phyloP scores from a whole-genome alignment of 2,329 filamentous ascomycete genomes.

The Colletotrichum sp. region DNA sequence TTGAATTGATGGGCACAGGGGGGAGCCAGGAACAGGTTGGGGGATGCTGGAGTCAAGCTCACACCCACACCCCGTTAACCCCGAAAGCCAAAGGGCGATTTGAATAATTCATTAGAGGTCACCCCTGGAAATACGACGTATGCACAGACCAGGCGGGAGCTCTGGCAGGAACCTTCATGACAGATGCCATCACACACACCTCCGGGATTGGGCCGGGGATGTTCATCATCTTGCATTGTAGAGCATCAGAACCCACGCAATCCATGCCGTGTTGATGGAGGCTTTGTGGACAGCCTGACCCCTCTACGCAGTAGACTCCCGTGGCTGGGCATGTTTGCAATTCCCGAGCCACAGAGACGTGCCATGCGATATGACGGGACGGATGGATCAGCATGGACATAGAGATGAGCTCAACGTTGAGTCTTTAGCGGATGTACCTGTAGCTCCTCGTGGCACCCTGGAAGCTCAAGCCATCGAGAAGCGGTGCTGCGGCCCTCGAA shows the following conservation, averaged over 20 bases:
- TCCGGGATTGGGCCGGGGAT: not conserved
- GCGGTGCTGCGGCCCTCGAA: not conserved
- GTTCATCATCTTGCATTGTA: not conserved
- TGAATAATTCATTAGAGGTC: not conserved
- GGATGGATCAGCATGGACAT: not conserved
- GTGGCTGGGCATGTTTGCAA: not conserved
- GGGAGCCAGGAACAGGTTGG: not conserved
- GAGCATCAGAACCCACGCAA: not conserved
- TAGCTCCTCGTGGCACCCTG: not conserved
- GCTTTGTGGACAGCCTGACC: not conserved
- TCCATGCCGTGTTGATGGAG: not conserved
- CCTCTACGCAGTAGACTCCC: not conserved
- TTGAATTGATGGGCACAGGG: not conserved
- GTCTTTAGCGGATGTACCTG: not conserved
- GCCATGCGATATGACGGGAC: not conserved
- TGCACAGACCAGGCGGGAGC: not conserved
- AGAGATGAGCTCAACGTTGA: not conserved
- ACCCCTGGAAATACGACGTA: not conserved
- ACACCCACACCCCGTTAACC: not conserved
- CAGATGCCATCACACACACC: not conserved
- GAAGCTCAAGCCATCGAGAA: not conserved
- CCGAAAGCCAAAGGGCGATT: not conserved
- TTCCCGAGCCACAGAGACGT: not conserved
- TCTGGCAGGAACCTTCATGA: not conserved
- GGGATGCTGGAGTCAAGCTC: not conserved